Evolutionary conservation across 1,284 basidiomycete species (phyloP), one percentile per base, ranked within the genome.

Genomic region (Sporisorium reilianum): DNA sequence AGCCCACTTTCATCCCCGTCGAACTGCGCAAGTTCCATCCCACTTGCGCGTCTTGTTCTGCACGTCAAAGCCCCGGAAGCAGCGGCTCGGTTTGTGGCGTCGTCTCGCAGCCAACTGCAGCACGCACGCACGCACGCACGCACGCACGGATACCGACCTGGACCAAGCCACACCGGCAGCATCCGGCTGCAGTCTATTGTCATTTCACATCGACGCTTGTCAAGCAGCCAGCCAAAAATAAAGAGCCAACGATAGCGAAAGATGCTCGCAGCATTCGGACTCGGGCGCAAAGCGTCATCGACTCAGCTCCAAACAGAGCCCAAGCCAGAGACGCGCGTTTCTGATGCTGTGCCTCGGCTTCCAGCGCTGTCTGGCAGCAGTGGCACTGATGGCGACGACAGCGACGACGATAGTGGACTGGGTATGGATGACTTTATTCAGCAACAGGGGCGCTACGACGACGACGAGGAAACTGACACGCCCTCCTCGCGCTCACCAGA

Each of bases 261-360:
- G 26, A 48, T 48, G 45, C 14, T 48, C 3, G 45, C 26, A 5
- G 22, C 49, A n/a, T 23, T 51, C 6, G 23, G 50, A 40, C 50
- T 65, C 3, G 25, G 61, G n/a, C 61, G 62, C 25, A 70, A 71
- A 41, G 54, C 58, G 22, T 30, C 46, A 11, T 30, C 46, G 10
- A 41, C 12, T 7, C 46, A 51, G 34, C 36, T 26, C 10, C 23
- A 23, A 25, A 26, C 30, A 12, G 46, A 63, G 49, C 44, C 34
- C 14, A 40, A 55, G 42, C 36, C 40, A 14, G 62, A 46, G 45
- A 14, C 36, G 20, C 64, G 57, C 25, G 44, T 56, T 40, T 41
- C 64, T 18, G 34, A 34, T 41, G 32, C 53, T 3, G 54, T 57
- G n/a, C 64, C 64, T 9, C 58, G 50, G 2, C 54, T 67, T 38